Conservation (phyloP, 2,329 filamentous ascomycete species). For the Chaetomiaceae sp. region DNA sequence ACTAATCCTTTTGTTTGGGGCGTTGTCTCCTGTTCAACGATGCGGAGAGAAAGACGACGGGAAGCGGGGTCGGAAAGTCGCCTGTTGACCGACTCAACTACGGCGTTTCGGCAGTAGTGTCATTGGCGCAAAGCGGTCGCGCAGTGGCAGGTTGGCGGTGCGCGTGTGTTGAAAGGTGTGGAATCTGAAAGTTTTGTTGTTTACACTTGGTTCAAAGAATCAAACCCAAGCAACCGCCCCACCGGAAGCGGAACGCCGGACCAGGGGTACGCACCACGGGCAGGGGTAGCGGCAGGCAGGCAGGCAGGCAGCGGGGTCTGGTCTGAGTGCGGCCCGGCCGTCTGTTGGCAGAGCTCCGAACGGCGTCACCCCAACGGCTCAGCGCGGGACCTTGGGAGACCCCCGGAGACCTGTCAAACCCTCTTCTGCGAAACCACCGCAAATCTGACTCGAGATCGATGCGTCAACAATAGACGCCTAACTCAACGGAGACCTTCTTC, state of each 20-base stretch:
- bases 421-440: neutral
- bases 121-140: slow-evolving; percentile 1
- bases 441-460: neutral
- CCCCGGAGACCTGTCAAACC: neutral
- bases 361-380: slow-evolving; percentile 8
- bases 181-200: neutral
- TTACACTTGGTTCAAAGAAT: slow-evolving; percentile 1
- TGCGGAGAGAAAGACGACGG: neutral
- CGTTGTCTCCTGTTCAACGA: neutral
- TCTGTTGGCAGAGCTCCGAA: slow-evolving; percentile 11
- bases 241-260: neutral
- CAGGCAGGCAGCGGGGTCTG: neutral
- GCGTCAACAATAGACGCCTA: too few species aligned
- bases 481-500: neutral
- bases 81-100: slow-evolving; percentile 2
- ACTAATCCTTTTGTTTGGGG: neutral
- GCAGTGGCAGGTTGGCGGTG: neutral
- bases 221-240: neutral
- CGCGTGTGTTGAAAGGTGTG: neutral
- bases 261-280: slow-evolving; percentile 1
- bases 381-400: neutral
- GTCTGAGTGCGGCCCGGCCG: too few species aligned
- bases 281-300: slow-evolving; percentile 2
- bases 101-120: neutral
- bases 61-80: neutral